Base-by-base conservation (phyloP, 1,139 yeast species). In the Keqinozyma sinolaborantium region DNA sequence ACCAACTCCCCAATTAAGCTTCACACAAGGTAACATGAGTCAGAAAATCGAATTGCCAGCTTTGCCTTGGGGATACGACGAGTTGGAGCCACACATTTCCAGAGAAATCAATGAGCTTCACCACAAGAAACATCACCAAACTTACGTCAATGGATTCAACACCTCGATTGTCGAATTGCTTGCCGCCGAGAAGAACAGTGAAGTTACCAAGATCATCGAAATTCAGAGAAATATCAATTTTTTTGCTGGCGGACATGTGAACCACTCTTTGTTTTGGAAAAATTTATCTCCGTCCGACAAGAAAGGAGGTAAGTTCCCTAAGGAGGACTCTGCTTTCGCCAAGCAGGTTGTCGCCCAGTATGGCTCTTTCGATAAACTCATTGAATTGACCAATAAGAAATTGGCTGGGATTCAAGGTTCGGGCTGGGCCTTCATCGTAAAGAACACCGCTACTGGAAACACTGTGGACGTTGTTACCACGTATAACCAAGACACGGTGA, bases 391-490 rank as follows among this genome's bases (percentile, higher is more conserved):
- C 50, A 90, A 88, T 59, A 62, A 78, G 35, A 83, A 83, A 59
- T 73, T 90, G 53, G 95, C 96, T 23, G 94, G 95, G 34, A 76
- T 90, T 51, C 97, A 90, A 66, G 97, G 97, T 50, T 86, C 97
- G 14, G 97, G 97, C 25, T 90, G 97, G 97, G 95, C 95, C 23
- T 90, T 94, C 72, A 71, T 90, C 46, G 96, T 83, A 49, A 86
- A 85, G 77, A 85, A 88, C 73, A 73, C 78, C 60, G 83, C 77
- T 47, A 85, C 83, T 49, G 92, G 92, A 47, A 65, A 64, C 23
- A 76, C 80, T 31, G 61, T 90, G 53, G 95, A 86, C 47, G 84
- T 90, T 36, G 84, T 87, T 40, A 86, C 90, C 55, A 85, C 90
- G 48, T 72, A 78, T 48, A 90, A 90, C 73, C 97, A 90, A 64